Evolutionary conservation across 345 rosid genomes (phyloP), one percentile per base, ranked within the genome.

Genomic region (Streptanthus diversifolius): DNA sequence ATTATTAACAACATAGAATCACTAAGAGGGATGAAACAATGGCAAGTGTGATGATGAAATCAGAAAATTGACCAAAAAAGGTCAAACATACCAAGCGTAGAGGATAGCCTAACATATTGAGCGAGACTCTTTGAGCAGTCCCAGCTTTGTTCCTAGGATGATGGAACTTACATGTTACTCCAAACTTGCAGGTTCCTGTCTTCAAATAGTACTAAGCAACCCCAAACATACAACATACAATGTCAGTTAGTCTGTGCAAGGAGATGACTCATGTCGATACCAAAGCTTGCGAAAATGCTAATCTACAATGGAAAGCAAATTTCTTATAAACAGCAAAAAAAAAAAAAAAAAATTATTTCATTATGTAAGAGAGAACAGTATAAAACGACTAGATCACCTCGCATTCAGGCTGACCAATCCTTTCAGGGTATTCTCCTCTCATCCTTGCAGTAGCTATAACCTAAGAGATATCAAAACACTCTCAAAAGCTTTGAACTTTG

Each of bases 141-240:
- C 97, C 99, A 80, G 98, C 99, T 83, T 87, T 90, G 72, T 90
- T 91, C 81, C 84, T 88, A 33, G 99, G 99, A 81, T 95, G 99
- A 83, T 95, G 92, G 80, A 95, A 95, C 85, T 92, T 95, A 90
- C 99, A 95, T 68, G 99, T 95, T 70, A 92, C 96, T 70, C 99
- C 99, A 84, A 95, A 95, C 83, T 88, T 95, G 84, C 99, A 95
- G n/a, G 96, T 92, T 78, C 99, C 99, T 39, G 98, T 95, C 86
- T 90, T 92, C 79, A 95, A 79, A 76, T 86, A 95, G 84, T 88
- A 92, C 99, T 95, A 86, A 4, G 0, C 49, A 70, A 33, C 40
- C 14, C 41, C 83, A 30, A 77, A 57, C 66, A 62, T 41, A 80
- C 58, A 78, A 49, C 24, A 73, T 35, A 74, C 45, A 60, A 77